These are phyloP conservation scores for Aspergillus uvarum DNA, from an alignment of 2,329 filamentous ascomycete species.

Conservation along the genomic window DNA sequence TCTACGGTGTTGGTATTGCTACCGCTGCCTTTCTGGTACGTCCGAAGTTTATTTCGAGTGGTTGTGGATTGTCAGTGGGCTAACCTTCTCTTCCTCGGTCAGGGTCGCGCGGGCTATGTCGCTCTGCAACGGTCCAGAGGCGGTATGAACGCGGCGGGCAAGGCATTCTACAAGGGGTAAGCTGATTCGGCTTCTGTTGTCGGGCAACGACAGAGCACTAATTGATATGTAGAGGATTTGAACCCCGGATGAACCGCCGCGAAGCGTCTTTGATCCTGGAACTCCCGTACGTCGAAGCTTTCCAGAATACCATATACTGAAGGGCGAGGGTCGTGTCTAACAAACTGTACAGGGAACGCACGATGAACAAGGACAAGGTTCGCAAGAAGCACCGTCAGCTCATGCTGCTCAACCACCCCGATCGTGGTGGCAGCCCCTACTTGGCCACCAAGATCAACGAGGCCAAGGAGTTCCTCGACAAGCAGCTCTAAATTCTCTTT, in stretches of 20 bases:
- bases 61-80: neutral
- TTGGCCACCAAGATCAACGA: slow-evolving; percentile 98
- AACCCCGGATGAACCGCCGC: slow-evolving; percentile 86
- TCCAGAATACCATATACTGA: neutral
- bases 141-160: slow-evolving; percentile 72
- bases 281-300: slow-evolving; percentile 65
- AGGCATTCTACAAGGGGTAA: slow-evolving; percentile 88
- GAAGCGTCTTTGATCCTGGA: slow-evolving; percentile 90
- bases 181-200: slow-evolving; percentile 11
- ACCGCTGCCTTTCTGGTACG: slow-evolving; percentile 76
- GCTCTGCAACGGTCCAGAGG: slow-evolving; percentile 76
- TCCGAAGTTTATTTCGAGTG: slow-evolving; percentile 17
- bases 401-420: slow-evolving; percentile 97
- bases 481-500: slow-evolving; percentile 46
- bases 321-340: slow-evolving; percentile 12
- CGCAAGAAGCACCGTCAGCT: slow-evolving; percentile 92
- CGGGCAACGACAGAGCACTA: slow-evolving; percentile 6
- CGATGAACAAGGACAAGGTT: slow-evolving; percentile 85
- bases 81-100: slow-evolving; percentile 12
- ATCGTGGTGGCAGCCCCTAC: slow-evolving; percentile 94
- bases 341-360: slow-evolving; percentile 66
- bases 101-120: slow-evolving; percentile 91
- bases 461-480: slow-evolving; percentile 94
- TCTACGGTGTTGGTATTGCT: slow-evolving; percentile 48
- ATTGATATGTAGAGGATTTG: slow-evolving; percentile 65